These are phyloP conservation scores for Emmonsia crescens DNA, from an alignment of 2,329 filamentous ascomycete genomes.

Conservation along the genomic window DNA sequence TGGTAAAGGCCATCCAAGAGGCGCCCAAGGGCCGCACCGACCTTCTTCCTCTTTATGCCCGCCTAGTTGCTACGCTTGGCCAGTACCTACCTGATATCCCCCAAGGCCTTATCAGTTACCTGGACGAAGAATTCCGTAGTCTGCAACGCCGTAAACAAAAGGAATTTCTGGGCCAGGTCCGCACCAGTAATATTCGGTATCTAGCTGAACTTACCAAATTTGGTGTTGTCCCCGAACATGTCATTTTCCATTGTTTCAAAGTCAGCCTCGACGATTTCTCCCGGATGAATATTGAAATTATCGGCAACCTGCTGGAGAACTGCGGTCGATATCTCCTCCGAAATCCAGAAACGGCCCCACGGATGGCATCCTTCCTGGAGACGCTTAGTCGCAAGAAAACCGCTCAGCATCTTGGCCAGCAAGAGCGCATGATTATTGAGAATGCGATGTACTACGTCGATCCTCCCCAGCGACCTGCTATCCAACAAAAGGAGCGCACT, in stretches of 20 bases:
- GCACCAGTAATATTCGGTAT: slow-evolving; percentile 92
- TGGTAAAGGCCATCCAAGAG: slow-evolving; percentile 87
- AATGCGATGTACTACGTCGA: slow-evolving; percentile 98
- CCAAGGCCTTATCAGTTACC: slow-evolving; percentile 78
- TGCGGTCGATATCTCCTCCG: slow-evolving; percentile 89
- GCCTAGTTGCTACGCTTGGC: slow-evolving; percentile 82
- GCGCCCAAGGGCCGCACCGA: slow-evolving; percentile 90
- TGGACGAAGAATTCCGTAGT: slow-evolving; percentile 94
- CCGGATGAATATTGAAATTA: slow-evolving; percentile 97
- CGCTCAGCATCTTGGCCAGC: slow-evolving; percentile 86
- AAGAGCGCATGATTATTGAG: slow-evolving; percentile 95
- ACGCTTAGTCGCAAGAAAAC: slow-evolving; percentile 93
- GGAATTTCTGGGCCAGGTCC: slow-evolving; percentile 88
- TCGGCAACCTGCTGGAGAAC: slow-evolving; percentile 90
- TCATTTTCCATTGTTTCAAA: slow-evolving; percentile 97
- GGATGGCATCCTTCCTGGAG: slow-evolving; percentile 89
- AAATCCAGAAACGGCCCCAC: slow-evolving; percentile 81
- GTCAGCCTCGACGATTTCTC: slow-evolving; percentile 97
- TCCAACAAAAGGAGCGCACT: slow-evolving; percentile 91
- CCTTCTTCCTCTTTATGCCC: slow-evolving; percentile 80
- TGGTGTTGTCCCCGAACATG: slow-evolving; percentile 92
- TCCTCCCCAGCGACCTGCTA: slow-evolving; percentile 82
- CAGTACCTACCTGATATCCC: slow-evolving; percentile 93
- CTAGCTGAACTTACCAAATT: slow-evolving; percentile 96
- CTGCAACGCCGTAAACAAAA: slow-evolving; percentile 95